These are phyloP conservation scores for Alternaria ventricosa DNA, from an alignment of 2,329 filamentous ascomycete genomes.

Conservation along the genomic window DNA sequence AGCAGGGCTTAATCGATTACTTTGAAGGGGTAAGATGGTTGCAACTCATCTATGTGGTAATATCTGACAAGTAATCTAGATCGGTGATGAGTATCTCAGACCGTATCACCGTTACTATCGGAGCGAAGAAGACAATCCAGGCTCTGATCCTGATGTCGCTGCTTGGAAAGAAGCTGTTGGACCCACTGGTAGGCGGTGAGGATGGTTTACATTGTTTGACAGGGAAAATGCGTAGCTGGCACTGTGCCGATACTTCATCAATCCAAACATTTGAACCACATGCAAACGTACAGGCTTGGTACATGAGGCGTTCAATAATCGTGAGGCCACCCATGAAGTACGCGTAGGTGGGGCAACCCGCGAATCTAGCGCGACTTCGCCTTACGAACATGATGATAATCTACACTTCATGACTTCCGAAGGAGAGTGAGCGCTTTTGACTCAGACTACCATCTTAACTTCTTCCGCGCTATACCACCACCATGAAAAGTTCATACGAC, in stretches of 20 bases:
- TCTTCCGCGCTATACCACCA: background rate
- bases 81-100: background rate
- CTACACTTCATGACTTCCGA: background rate
- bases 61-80: background rate
- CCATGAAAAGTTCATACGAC: background rate
- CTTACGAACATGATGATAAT: background rate
- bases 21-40: accelerated
- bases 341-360: background rate
- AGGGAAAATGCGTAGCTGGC: background rate
- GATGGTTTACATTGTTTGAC: background rate
- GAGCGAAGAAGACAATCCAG: background rate
- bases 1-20: background rate
- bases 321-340: background rate
- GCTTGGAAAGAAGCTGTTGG: background rate
- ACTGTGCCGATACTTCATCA: accelerated
- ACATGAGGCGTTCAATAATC: background rate
- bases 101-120: background rate
- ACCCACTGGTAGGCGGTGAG: background rate
- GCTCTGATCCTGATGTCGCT: background rate
- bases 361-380: background rate
- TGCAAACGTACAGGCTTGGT: background rate
- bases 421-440: background rate
- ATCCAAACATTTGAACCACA: background rate
- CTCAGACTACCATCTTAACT: background rate
- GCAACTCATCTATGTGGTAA: accelerated